These are phyloP conservation scores for Lantana camara DNA, from an alignment of 257 asterid genomes.

Conservation along the genomic window DNA sequence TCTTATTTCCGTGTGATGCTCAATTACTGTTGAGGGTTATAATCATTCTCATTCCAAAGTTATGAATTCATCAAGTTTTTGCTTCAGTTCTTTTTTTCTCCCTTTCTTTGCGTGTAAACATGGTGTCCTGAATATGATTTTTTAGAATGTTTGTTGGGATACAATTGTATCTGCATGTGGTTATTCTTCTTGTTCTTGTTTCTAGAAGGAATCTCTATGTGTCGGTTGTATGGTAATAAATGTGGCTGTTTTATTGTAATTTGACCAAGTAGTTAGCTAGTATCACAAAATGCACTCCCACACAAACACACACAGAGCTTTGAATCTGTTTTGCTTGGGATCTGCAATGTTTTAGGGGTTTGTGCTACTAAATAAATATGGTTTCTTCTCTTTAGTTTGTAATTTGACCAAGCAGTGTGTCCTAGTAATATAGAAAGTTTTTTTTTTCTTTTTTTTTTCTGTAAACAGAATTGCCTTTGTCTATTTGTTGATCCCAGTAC, in stretches of 20 bases:
- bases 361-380: too few relatives aligned
- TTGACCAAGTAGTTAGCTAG: too few relatives aligned
- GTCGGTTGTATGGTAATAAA: background rate
- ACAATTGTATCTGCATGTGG: too few relatives aligned
- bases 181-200: too few relatives aligned
- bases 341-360: too few relatives aligned
- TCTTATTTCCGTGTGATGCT: background rate
- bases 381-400: background rate
- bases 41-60: background rate
- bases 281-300: too few relatives aligned
- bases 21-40: background rate
- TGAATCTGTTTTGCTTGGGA: too few relatives aligned
- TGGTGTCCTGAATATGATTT: too few relatives aligned
- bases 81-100: background rate
- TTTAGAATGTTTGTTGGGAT: too few relatives aligned
- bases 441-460: background rate
- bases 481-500: slow-evolving; percentile 12
- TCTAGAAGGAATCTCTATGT: background rate
- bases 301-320: too few relatives aligned
- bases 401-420: background rate
- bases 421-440: slow-evolving; percentile 7
- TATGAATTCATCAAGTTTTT: background rate
- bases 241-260: background rate
- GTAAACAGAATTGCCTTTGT: background rate
- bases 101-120: background rate